Base-by-base conservation (phyloP, 139 green algal genomes). In the Spirogloea muscicola region DNA sequence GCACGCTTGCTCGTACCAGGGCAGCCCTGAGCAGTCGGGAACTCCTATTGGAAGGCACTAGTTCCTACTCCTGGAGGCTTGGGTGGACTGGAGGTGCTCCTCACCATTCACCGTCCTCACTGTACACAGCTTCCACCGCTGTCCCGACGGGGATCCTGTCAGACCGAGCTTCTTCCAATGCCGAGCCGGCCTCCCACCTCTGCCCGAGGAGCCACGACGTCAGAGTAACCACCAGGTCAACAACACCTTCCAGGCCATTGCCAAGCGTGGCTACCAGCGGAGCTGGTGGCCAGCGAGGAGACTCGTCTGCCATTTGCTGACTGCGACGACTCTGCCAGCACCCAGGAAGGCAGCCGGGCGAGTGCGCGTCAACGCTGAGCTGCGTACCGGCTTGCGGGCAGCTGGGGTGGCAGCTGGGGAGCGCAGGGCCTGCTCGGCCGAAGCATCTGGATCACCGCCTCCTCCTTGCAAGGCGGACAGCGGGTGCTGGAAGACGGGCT, bases 81-180 rank as follows among this genome's bases (percentile, higher is more conserved):
- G 21, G 21, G 21, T 55, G 46, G 21, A 55, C 21, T 55, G 46
- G 46, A 33, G 31, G 40, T 31, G 7, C 9, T 7, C 7, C 7
- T 69, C 13, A 69, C 60, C 65, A 74, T 39, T 74, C 65, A 6
- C 65, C 65, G 69, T 74, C 65, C 27, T 76, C 65, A 41, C 65
- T 65, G n/a, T 39, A 74, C 7, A 74, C 6, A 16, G 65, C 65
- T 39, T 68, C 33, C 5, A 74, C 65, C 37, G n/a, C 39, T 6
- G 34, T 74, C 10, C 65, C 65, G 9, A 72, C 27, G 13, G 65
- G 65, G 6, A 74, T 10, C 65, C 65, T 62, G 18, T 39, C 52
- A 7, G 52, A 5, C 9, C n/a, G n/a, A n/a, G n/a, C n/a, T n/a
- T n/a, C n/a, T n/a, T n/a, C 6, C 9, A 62, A 62, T 62, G 37